Base-by-base conservation (phyloP, 257 asterid species). In the Handroanthus guayacan region DNA sequence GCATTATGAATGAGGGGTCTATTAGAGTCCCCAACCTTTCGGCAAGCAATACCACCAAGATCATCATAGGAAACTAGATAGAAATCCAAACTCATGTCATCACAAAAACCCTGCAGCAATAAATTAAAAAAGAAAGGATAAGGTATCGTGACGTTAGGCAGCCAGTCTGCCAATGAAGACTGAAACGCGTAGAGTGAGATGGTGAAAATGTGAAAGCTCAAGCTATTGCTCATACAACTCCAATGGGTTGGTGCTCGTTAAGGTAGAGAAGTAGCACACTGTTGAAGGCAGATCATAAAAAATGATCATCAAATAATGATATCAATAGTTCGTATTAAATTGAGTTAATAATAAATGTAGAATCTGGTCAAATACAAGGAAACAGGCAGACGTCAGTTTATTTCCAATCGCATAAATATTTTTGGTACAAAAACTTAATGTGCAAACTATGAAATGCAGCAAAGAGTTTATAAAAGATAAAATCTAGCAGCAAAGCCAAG, bases 21-120 rank as follows among this genome's bases (percentile, higher is more conserved):
- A 45, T 83, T 82, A 5, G 91, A 75, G 74, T 90, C 96, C 54
- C 90, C 96, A 54, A 95, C 84, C 75, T 87, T 89, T 55, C 98
- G 89, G 88, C 99, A 94, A 65, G 92, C 81, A 64, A 94, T 83
- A 51, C 96, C 98, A 31, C 99, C 97, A 50, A 94, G 80, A 76
- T 89, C 96, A 38, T 94, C 98, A 38, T 91, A 95, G 55, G 91
- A 82, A 44, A 87, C 97, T 55, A 91, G 85, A 74, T 87, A 95
- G 86, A 95, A 95, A 44, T 87, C 94, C 84, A 95, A 83, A 81
- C 86, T 89, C 86, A 76, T 79, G 80, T 89, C 94, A 45, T 83
- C 95, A 76, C 89, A 78, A 62, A 95, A 77, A 25, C 99, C 99
- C 99, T 95, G 89, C 80, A 84, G 51, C 25, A 68, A 62, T 57